Base-by-base conservation (phyloP, 352 stramenopile species). In the Pythium grandisporangium region DNA sequence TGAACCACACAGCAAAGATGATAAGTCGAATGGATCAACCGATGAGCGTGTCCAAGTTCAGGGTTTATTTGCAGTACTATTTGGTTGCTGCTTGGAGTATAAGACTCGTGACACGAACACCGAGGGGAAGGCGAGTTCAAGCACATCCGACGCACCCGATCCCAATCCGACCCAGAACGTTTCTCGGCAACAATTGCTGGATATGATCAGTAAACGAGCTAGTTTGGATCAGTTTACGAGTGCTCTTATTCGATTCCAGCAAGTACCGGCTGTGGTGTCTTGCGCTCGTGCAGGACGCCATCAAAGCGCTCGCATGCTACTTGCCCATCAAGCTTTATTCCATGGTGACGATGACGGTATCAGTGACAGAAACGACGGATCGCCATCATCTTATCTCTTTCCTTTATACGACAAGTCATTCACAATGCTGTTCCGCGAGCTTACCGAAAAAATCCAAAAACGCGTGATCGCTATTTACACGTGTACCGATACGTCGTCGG, bases 371-470 rank as follows among this genome's bases (percentile, higher is more conserved):
- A n/a, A n/a, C n/a, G n/a, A n/a, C n/a, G n/a, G n/a, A n/a, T n/a
- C n/a, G n/a, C n/a, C n/a, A n/a, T n/a, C n/a, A n/a, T n/a, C n/a
- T 16, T 81, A 82, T 53, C 52, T 84, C 25, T 83, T 81, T 41
- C 44, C 71, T n/a, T 41, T 85, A 2, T 87, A 86, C 43, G 76
- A 90, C 22, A 72, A 77, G 37, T 32, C 51, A 1, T 90, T 87
- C 32, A 74, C 62, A 0, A 30, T 35, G 5, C 56, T 69, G 37
- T 81, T 70, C 48, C 56, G 61, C 4, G 53, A 78, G 21, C 62
- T 81, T 24, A 55, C 55, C 0, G 66, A 82, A 30, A 61, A 60
- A 37, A 81, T 86, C 20, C 73, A 84, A 44, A 65, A 73, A 29
- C 68, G 70, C 23, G 59, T 90, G 11, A 66, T 90, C 16, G 61